These are phyloP conservation scores for Cercospora nicotianae DNA, from an alignment of 2,329 filamentous ascomycete genomes.

Conservation along the genomic window DNA sequence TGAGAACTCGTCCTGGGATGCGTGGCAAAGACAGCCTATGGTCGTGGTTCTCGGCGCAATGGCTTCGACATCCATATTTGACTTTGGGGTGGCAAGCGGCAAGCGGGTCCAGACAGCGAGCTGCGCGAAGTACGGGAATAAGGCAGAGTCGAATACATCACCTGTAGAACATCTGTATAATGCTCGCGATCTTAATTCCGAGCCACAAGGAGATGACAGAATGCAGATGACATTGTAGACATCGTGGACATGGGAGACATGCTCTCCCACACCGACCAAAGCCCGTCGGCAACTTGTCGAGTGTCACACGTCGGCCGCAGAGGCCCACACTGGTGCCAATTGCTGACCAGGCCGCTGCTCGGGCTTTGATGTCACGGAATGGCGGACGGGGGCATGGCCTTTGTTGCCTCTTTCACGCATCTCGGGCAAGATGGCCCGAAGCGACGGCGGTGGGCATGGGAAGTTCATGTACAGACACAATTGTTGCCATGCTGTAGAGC, in stretches of 20 bases:
- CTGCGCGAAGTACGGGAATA: slow-evolving; percentile 3
- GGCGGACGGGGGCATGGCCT: neutral
- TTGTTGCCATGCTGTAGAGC: neutral
- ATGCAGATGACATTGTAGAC: neutral
- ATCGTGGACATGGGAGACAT: slow-evolving; percentile 4
- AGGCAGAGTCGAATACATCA: neutral
- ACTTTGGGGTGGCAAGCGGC: slow-evolving; percentile 4
- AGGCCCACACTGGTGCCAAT: neutral
- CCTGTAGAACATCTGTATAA: neutral
- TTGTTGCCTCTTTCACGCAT: slow-evolving; percentile 8
- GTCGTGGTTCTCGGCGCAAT: slow-evolving; percentile 1
- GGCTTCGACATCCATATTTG: slow-evolving; percentile 3
- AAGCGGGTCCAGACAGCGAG: neutral
- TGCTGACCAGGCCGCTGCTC: slow-evolving; percentile 8
- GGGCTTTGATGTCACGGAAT: slow-evolving; percentile 9
- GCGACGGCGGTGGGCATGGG: neutral
- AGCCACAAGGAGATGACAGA: neutral
- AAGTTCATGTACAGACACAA: neutral
- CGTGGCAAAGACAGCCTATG: neutral
- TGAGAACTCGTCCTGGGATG: neutral
- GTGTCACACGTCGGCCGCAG: neutral
- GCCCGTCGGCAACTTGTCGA: neutral
- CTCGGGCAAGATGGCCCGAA: slow-evolving; percentile 9
- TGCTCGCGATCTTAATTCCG: neutral
- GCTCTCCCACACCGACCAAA: neutral